Percentiles rank a stretch among this genome's conserved stretches.
Conservation (phyloP, 2,329 filamentous ascomycete species). For the Penicillium sp. region DNA sequence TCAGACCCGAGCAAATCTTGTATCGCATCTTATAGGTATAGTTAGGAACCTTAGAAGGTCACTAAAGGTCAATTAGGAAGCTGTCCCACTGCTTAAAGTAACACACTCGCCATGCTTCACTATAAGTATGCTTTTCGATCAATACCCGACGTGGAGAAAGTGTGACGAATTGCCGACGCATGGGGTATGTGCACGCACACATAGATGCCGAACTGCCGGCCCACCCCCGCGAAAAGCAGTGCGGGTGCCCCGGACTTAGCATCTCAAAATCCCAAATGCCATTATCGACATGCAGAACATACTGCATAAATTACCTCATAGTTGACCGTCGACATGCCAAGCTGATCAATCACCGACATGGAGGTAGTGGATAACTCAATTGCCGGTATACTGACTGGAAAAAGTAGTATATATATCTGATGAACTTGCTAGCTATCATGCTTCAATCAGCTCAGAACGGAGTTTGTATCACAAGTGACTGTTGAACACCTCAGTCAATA, state of each 20-base stretch:
- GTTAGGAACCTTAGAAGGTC: not conserved
- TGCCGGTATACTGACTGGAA: not conserved
- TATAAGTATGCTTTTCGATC: not conserved
- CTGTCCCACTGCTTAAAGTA: not conserved
- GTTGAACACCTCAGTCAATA: not conserved
- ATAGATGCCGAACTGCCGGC: not conserved
- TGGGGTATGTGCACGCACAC: not conserved
- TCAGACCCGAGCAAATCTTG: not conserved
- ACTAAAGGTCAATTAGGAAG: not conserved
- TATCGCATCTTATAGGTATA: not conserved
- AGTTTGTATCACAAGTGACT: not conserved
- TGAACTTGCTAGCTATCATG: not conserved
- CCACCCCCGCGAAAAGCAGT: not conserved
- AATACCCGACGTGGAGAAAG: not conserved
- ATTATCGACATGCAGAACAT: not conserved
- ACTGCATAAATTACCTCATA: no score
- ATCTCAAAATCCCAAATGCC: not conserved
- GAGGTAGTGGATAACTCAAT: not conserved
- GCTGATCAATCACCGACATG: constrained; percentile 2
- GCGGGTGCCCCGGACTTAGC: not conserved
- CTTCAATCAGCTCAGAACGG: not conserved
- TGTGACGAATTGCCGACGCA: not conserved
- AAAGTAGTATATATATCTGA: not conserved
- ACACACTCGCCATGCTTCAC: not conserved
- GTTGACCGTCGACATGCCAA: not conserved